phyloP scores from a whole-genome alignment of 495 filamentous ascomycete species.

The Penicillium manginii region DNA sequence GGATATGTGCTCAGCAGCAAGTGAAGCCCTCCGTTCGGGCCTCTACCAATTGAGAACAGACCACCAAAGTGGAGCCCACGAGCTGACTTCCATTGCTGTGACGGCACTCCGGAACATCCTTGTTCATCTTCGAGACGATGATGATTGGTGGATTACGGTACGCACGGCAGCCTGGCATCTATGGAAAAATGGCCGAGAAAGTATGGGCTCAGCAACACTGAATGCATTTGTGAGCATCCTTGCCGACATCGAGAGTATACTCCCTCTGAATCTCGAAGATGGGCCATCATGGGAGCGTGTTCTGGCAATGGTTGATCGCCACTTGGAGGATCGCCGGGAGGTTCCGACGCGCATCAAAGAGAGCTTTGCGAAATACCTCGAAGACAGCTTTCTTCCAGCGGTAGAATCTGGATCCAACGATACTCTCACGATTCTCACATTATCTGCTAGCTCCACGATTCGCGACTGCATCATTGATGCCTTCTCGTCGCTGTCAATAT shows the following conservation, averaged over 20 bases:
- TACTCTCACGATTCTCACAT: slow-evolving; percentile 54
- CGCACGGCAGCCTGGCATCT: slow-evolving; percentile 66
- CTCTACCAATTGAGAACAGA: slow-evolving; percentile 53
- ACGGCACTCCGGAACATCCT: slow-evolving; percentile 49
- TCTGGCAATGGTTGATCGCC: slow-evolving; percentile 32
- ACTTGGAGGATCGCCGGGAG: slow-evolving; percentile 33
- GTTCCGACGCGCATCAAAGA: slow-evolving; percentile 33
- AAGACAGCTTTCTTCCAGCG: slow-evolving; percentile 28
- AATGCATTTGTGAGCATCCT: slow-evolving; percentile 53
- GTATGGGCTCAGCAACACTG: slow-evolving; percentile 64
- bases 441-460: slow-evolving; percentile 67
- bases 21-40: slow-evolving; percentile 45
- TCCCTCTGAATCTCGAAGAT: slow-evolving; percentile 18
- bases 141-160: slow-evolving; percentile 56
- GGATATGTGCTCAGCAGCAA: slow-evolving; percentile 43
- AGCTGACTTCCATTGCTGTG: slow-evolving; percentile 56
- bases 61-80: slow-evolving; percentile 59
- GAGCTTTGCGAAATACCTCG: slow-evolving; percentile 42
- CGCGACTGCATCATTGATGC: slow-evolving; percentile 42
- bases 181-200: slow-evolving; percentile 63
- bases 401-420: slow-evolving; percentile 17
- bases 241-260: slow-evolving; percentile 34
- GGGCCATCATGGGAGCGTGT: slow-evolving; percentile 31
- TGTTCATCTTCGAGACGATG: slow-evolving; percentile 18
- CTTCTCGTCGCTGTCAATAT: slow-evolving; percentile 26